Evolutionary conservation across 805 yeast genomes (phyloP).

Genomic region (Candida dajiaensis): DNA sequence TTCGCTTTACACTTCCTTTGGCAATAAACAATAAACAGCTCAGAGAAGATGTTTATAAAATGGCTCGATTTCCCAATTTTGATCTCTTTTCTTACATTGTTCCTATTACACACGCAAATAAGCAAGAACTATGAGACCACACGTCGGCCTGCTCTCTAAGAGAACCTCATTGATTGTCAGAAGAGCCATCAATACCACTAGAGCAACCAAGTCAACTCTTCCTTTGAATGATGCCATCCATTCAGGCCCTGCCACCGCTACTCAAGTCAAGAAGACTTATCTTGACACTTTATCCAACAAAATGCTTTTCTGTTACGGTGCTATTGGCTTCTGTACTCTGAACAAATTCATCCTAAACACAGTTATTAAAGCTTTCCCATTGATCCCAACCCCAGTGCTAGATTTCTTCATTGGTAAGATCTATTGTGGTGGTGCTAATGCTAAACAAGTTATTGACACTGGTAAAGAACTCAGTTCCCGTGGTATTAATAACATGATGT

Average conservation of each 20-base stretch:
- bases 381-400: constrained; percentile 64
- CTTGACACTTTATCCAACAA: constrained; percentile 46
- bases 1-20: background rate
- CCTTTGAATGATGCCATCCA: background rate
- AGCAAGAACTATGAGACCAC: background rate
- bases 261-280: constrained; percentile 28
- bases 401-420: constrained; percentile 71
- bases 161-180: constrained; percentile 1
- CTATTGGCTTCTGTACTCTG: constrained; percentile 65
- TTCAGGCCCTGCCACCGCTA: background rate
- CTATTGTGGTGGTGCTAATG: constrained; percentile 87
- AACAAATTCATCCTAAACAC: constrained; percentile 55
- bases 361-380: constrained; percentile 64
- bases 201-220: constrained; percentile 4
- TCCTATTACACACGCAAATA: too few relatives aligned
- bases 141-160: background rate
- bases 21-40: background rate
- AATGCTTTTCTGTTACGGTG: constrained; percentile 57
- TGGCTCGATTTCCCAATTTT: background rate
- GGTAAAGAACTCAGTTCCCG: constrained; percentile 61
- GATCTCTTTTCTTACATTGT: background rate
- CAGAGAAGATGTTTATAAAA: background rate
- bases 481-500: constrained; percentile 91
- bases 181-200: constrained; percentile 18
- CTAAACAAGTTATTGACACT: constrained; percentile 62